Base-by-base conservation (phyloP, 2,329 filamentous ascomycete species). In the Gyromitra esculenta region DNA sequence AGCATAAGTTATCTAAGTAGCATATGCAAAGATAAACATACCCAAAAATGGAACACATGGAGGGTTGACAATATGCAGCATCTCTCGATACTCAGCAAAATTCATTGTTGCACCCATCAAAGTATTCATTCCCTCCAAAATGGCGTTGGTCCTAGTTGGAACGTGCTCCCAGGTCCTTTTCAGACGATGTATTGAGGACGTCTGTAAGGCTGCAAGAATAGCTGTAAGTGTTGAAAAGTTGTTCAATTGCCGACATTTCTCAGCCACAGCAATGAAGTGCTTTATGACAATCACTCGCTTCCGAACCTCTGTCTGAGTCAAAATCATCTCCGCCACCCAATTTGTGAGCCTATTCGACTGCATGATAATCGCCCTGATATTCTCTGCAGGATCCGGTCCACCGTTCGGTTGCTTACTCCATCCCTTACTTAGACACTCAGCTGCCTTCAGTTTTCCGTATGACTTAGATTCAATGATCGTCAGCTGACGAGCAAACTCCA, bases 291-390 rank as follows among this genome's bases (percentile, higher is more conserved):
- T 92, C 35, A 98, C 95, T 81, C 96, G 90, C 84, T 97, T 96
- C 86, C 96, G 97, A 78, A 97, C 92, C 83, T 99, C 96, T 81
- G 91, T 89, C 84, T 99, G 96, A 0, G 92, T 94, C 78, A 99
- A 85, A 80, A 99, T 98, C 96, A 99, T 98, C 84, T 98, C 95
- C 39, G 96, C 96, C 65, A 98, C 96, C 96, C 96, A 99, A 83
- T 98, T 99, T 5, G 96, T 99, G 87, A 99, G 90, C 84, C 98
- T 95, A 82, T 99, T 99, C 0, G 96, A 98, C 84, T 99, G 96
- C 67, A 98, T 87, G 84, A 99, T 99, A 78, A 99, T 87, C 8
- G 94, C 92, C 85, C 98, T 97, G 80, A 99, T 93, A 81, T 99
- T 98, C 0, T 93, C 89, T 8, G 96, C 94, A 43, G 94, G 92